Evolutionary conservation across 2,329 filamentous ascomycete species (phyloP).

Genomic region (Thielaviopsis euricoi): DNA sequence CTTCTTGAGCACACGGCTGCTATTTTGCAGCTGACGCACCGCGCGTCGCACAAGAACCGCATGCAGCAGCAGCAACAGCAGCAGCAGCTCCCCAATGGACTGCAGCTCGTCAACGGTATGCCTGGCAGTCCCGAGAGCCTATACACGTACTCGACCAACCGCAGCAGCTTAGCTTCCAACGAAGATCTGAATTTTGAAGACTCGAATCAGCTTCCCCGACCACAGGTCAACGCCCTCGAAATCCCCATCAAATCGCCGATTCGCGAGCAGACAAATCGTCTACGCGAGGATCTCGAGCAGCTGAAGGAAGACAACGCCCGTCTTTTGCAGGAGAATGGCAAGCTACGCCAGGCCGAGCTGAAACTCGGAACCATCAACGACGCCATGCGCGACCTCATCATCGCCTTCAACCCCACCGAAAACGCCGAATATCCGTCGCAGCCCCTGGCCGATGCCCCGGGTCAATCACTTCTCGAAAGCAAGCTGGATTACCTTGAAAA

Average conservation of each 20-base stretch:
- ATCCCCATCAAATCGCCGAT: conserved; percentile 42
- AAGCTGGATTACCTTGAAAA: conserved; percentile 59
- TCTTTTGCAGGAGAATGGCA: conserved; percentile 26
- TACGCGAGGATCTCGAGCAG: conserved; percentile 31
- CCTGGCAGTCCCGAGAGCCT: conserved; percentile 65
- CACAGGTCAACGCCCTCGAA: conserved; percentile 31
- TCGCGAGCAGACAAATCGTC: conserved; percentile 34
- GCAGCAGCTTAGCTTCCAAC: conserved; percentile 38
- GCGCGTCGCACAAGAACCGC: conserved; percentile 43
- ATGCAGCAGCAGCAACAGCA: conserved; percentile 4
- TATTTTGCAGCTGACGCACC: conserved; percentile 80
- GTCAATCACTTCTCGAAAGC: conserved; percentile 28
- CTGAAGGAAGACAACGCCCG: conserved; percentile 29
- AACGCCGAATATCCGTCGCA: conserved; percentile 27
- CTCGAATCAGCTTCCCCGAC: conserved; percentile 31
- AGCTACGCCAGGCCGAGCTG: conserved; percentile 44
- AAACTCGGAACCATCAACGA: conserved; percentile 53
- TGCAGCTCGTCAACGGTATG: conserved; percentile 34
- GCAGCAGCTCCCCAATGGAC: conserved; percentile 21
- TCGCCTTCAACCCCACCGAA: conserved; percentile 41
- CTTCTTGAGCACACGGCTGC: conserved; percentile 84
- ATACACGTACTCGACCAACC: conserved; percentile 48
- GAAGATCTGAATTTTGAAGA: conserved; percentile 57
- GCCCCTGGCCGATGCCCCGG: conserved; percentile 18
- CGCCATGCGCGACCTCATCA: conserved; percentile 49